Evolutionary conservation across 2,329 filamentous ascomycete species (phyloP).

Genomic region (Pyrenophora tritici-repentis): DNA sequence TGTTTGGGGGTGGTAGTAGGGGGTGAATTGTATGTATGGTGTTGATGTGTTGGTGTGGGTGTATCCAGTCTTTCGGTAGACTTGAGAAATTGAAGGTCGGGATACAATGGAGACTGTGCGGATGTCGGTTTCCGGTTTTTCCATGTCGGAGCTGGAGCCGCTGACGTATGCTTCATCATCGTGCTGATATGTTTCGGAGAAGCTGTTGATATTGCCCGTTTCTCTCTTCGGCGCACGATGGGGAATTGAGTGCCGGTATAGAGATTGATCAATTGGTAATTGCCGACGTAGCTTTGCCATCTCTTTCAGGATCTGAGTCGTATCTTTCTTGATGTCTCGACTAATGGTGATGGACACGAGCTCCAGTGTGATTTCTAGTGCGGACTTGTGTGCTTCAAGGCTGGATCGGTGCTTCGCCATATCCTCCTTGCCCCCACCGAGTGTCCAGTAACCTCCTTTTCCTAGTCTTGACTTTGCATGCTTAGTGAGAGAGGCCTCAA

Average conservation of each 20-base stretch:
- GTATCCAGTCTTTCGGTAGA: background rate
- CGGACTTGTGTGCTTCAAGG: background rate
- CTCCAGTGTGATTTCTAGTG: background rate
- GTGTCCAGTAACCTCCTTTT: background rate
- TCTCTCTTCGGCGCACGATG: background rate
- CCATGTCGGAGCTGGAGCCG: background rate
- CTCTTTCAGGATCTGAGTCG: background rate
- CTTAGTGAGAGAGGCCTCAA: background rate
- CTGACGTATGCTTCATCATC: background rate
- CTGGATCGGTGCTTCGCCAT: background rate
- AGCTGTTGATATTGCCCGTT: background rate
- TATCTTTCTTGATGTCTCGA: background rate
- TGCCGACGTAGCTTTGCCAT: background rate
- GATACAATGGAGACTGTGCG: background rate
- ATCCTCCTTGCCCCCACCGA: background rate
- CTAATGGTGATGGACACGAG: background rate
- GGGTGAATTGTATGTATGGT: background rate
- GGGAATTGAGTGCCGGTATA: background rate
- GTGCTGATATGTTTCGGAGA: background rate
- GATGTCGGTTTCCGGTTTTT: too few relatives aligned
- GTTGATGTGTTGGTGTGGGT: background rate
- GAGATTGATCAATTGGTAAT: background rate
- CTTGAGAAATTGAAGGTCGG: background rate
- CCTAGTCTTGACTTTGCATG: background rate
- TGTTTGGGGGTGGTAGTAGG: background rate